Base-by-base conservation (phyloP, 1,284 basidiomycete genomes). In the Wallemia mellicola region DNA sequence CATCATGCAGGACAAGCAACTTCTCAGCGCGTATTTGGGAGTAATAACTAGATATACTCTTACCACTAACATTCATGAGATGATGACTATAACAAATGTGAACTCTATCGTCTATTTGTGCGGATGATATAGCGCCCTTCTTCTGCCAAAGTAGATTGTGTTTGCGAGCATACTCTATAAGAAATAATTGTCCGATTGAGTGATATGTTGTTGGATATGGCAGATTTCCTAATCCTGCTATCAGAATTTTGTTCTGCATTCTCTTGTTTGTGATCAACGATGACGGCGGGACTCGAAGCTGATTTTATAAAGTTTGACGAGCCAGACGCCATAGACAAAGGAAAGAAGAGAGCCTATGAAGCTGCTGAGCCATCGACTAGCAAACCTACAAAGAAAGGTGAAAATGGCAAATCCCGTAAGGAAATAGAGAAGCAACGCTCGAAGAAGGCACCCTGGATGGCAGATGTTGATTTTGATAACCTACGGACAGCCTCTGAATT, bases 401-500 rank as follows among this genome's bases (percentile, higher is more conserved):
- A 63, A 24, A 57, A 60, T 58, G 64, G 67, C 19, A 63, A 76
- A 64, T 70, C 71, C 60, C 77, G 72, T 70, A 77, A 77, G 68
- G 78, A 76, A 67, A 76, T 81, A 66, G 72, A 79, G 60, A 64
- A 74, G 62, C 74, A 78, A 63, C 78, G 77, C 2, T 71, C 74
- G 3, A 75, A 79, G 60, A 76, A 75, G 64, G 79, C 82, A 22
- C 87, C 88, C 1, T 94, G 89, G 89, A 73, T 80, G 1, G 71
- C 72, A 19, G 72, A 77, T n/a, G 77, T 89, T 2, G 77, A 86
- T 63, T 86, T 83, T 82, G 76, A 82, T n/a, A 67, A 69, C 17
- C 84, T 83, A 67, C 73, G 73, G 54, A 85, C 85, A 67, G 81
- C 85, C 27, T 80, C 85, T 17, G 82, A 87, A 66, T 74, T 86